These are phyloP conservation scores for Melanomma pulvis-pyrius DNA, from an alignment of 495 filamentous ascomycete species.

Conservation along the genomic window DNA sequence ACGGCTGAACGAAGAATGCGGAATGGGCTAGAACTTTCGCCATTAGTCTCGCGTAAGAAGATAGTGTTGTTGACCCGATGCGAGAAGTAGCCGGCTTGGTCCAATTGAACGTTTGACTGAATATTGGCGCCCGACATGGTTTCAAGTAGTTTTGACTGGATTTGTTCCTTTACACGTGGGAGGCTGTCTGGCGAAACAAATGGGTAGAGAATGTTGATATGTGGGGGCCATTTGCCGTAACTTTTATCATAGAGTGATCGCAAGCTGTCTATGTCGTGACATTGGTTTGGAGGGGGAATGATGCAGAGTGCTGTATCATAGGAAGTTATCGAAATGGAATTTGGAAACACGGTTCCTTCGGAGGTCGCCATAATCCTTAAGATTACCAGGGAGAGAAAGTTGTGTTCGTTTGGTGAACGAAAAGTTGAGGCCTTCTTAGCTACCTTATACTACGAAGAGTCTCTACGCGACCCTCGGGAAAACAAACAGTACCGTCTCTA, in stretches of 20 bases:
- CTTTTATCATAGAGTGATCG: constrained; percentile 59
- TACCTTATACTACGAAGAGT: not conserved
- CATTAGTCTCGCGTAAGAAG: constrained; percentile 43
- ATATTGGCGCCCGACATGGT: not conserved
- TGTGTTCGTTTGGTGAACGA: not conserved
- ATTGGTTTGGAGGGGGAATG: constrained; percentile 50
- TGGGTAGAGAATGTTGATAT: constrained; percentile 63
- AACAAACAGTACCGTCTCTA: not conserved
- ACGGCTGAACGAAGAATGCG: constrained; percentile 31
- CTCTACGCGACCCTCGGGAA: not conserved
- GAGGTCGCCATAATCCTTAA: constrained; percentile 23
- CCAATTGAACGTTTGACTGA: constrained; percentile 42
- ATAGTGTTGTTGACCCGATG: constrained; percentile 52
- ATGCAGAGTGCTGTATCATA: constrained; percentile 57
- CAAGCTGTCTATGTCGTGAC: constrained; percentile 51
- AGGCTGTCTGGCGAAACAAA: constrained; percentile 53
- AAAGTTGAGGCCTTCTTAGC: no score
- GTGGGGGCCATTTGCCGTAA: constrained; percentile 61
- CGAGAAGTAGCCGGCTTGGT: constrained; percentile 47
- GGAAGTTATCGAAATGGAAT: constrained; percentile 33
- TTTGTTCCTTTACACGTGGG: constrained; percentile 35
- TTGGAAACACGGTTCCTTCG: not conserved
- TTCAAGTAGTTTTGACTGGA: constrained; percentile 27
- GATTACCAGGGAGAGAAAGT: not conserved
- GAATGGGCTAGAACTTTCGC: constrained; percentile 17